Base-by-base conservation (phyloP, 2,329 filamentous ascomycete genomes). In the Fusarium longipes region DNA sequence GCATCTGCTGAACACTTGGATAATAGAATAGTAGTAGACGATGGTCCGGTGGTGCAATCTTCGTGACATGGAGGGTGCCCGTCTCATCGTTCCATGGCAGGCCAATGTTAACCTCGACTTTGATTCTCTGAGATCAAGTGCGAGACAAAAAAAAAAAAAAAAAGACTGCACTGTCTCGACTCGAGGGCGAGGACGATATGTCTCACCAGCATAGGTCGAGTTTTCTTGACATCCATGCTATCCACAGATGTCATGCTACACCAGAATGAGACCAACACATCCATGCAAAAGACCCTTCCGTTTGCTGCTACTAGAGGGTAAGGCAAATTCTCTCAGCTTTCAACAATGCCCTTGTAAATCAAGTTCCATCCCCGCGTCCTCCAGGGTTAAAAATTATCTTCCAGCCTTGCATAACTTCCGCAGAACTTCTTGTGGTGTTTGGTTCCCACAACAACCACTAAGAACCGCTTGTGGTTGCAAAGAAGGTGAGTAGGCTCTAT, bases 1-100 rank as follows among this genome's bases (percentile, higher is more conserved):
- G n/a, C n/a, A n/a, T n/a, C n/a, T n/a, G n/a, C n/a, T n/a, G n/a
- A n/a, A n/a, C n/a, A n/a, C n/a, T n/a, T n/a, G n/a, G n/a, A n/a
- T n/a, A n/a, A n/a, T n/a, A n/a, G 22, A 29, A n/a, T 29, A 43
- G 27, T 43, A 32, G 20, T 39, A 47, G 51, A 38, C 55, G 55
- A 58, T 30, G 38, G 53, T 55, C 47, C 48, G 47, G 61, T 73
- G 66, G 50, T 73, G 68, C 70, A 62, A 70, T 70, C 58, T 65
- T 43, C 27, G 63, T 70, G 61, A 69, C 63, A 73, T 73, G 64
- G 70, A 64, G 64, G 59, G 47, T 54, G 35, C n/a, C n/a, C 12
- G 45, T 58, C 51, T 32, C 38, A 33, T 36, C 32, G 43, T 40
- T 36, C 29, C 45, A 60, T 47, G 30, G 48, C 52, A 55, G 61